Percentiles rank a stretch among this genome's conserved stretches.
phyloP scores from a whole-genome alignment of 495 filamentous ascomycete species.

The Cercophora samala region DNA sequence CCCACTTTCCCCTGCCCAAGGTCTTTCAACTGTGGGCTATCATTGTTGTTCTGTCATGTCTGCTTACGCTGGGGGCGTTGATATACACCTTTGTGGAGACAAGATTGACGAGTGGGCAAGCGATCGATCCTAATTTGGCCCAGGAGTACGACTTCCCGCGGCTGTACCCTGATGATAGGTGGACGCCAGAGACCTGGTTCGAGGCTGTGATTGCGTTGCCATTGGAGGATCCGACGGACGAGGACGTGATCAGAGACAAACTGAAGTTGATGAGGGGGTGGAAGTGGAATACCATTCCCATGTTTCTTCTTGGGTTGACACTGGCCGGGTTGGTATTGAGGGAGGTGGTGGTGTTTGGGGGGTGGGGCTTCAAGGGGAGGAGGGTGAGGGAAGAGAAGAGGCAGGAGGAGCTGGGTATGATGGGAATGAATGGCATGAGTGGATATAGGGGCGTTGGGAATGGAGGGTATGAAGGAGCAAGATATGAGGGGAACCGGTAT shows the following conservation, averaged over 20 bases:
- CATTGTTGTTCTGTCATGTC: slow-evolving; percentile 41
- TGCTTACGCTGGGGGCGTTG: slow-evolving; percentile 46
- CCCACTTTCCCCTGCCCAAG: slow-evolving; percentile 8
- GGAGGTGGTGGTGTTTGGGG: slow-evolving; percentile 23
- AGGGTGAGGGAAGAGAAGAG: slow-evolving; percentile 6
- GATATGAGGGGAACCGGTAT: too few relatives aligned
- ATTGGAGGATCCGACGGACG: slow-evolving; percentile 31
- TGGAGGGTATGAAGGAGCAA: neutral
- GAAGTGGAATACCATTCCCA: slow-evolving; percentile 53
- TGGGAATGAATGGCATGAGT: neutral
- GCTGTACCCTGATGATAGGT: slow-evolving; percentile 44
- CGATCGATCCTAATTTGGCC: slow-evolving; percentile 39
- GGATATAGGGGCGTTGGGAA: neutral
- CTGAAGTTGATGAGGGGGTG: slow-evolving; percentile 48
- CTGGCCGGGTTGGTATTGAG: slow-evolving; percentile 47
- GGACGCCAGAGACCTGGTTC: slow-evolving; percentile 59
- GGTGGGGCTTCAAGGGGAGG: slow-evolving; percentile 9
- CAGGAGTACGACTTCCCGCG: slow-evolving; percentile 28
- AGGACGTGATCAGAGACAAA: slow-evolving; percentile 40
- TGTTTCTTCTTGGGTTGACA: slow-evolving; percentile 46
- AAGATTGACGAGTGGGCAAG: slow-evolving; percentile 39
- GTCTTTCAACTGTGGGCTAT: slow-evolving; percentile 43
- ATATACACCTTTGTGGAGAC: slow-evolving; percentile 48
- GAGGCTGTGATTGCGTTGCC: slow-evolving; percentile 46
- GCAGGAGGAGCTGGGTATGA: neutral